A percentile compares a stretch with the other conserved stretches of the same genome.
phyloP scores from a whole-genome alignment of 106 monocot species.

The Dioscorea alata region DNA sequence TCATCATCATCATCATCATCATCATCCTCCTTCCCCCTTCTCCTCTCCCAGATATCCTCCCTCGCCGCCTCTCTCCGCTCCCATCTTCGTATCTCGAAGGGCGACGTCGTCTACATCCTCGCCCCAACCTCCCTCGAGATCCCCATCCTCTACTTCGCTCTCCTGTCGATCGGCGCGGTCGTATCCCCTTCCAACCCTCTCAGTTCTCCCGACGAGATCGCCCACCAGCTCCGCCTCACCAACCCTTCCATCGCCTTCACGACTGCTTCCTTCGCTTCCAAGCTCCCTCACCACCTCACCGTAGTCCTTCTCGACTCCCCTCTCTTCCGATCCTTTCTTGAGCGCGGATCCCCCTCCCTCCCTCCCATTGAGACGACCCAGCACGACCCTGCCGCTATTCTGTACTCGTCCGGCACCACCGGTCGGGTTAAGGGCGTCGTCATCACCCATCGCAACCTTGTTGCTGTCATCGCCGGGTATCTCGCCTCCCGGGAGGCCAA shows the following conservation, averaged over 20 bases:
- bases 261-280: conserved; percentile 1
- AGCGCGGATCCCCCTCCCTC: background rate
- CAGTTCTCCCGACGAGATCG: conserved; percentile 9
- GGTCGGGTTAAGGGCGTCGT: conserved; percentile 44
- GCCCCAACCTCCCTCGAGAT: conserved; percentile 5
- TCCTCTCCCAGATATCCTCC: conserved; percentile 8
- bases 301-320: conserved; percentile 22
- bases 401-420: conserved; percentile 57
- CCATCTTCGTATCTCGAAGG: background rate
- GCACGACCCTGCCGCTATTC: conserved; percentile 34
- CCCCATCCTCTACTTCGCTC: conserved; percentile 25
- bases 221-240: conserved; percentile 11
- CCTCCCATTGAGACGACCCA: conserved; percentile 9
- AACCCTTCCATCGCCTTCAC: conserved; percentile 17
- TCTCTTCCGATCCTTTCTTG: conserved; percentile 15
- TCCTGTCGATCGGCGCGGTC: conserved; percentile 23
- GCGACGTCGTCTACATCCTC: conserved; percentile 30
- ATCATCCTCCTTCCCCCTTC: background rate
- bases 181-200: conserved; percentile 5
- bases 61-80: conserved; percentile 19
- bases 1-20: conserved; percentile 10
- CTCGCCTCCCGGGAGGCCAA: background rate
- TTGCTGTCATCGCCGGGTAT: conserved; percentile 20
- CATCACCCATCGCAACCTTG: conserved; percentile 46
- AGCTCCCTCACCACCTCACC: conserved; percentile 2